Conservation (phyloP, 306 rosid genomes). For the Potentilla sterilis region DNA sequence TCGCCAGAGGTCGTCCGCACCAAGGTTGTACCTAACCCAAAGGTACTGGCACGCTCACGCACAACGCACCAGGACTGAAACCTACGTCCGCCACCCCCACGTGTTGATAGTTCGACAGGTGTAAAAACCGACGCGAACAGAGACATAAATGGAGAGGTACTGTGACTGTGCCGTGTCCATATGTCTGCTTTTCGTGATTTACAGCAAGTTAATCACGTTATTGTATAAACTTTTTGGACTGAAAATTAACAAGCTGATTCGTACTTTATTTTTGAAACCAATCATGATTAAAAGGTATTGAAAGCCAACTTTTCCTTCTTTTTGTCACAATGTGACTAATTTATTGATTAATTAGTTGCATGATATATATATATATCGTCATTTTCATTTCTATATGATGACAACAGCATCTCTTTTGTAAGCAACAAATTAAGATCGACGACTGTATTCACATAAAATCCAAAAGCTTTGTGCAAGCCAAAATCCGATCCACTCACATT, state of each 20-base stretch:
- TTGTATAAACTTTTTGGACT: neutral
- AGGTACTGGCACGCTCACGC: too few relatives aligned
- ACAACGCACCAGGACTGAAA: too few relatives aligned
- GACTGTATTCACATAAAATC: neutral
- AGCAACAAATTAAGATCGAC: neutral
- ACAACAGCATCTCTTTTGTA: neutral
- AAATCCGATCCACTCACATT: neutral
- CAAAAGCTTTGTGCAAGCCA: neutral
- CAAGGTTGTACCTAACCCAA: too few relatives aligned
- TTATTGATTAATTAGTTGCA: slow-evolving; percentile 7
- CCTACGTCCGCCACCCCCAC: too few relatives aligned
- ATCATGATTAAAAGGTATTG: slow-evolving; percentile 26
- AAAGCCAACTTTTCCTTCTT: slow-evolving; percentile 2
- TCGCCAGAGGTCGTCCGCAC: too few relatives aligned
- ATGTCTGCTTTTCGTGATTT: slow-evolving; percentile 2
- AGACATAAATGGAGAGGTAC: neutral
- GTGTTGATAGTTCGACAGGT: too few relatives aligned
- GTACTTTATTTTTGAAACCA: slow-evolving; percentile 24
- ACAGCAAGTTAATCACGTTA: neutral
- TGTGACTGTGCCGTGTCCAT: slow-evolving; percentile 12
- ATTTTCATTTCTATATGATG: neutral
- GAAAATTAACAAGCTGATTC: neutral
- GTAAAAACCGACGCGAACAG: too few relatives aligned
- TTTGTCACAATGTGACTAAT: neutral
- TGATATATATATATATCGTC: neutral